These are phyloP conservation scores for Penicillium psychrofluorescens DNA, from an alignment of 495 filamentous ascomycete species.

Conservation along the genomic window DNA sequence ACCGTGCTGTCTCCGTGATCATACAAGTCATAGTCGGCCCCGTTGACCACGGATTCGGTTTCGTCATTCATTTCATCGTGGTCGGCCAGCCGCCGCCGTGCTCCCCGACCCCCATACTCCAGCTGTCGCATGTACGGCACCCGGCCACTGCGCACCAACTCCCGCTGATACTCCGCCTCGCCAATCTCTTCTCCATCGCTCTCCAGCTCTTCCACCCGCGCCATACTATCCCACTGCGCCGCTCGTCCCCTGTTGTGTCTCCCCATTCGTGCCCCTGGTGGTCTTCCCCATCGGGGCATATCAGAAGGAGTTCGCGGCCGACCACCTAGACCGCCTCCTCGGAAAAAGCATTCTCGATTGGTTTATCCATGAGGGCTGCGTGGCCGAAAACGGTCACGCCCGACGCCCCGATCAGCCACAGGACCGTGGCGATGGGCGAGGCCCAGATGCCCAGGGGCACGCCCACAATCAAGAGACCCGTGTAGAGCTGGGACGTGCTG, in stretches of 20 bases:
- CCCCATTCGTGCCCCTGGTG: conserved; percentile 73
- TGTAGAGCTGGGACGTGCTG: conserved; percentile 94
- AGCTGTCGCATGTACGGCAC: conserved; percentile 17
- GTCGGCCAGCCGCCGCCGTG: conserved; percentile 36
- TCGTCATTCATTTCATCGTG: conserved; percentile 42
- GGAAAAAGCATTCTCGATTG: conserved; percentile 99
- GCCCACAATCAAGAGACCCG: conserved; percentile 68
- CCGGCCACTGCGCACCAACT: conserved; percentile 31
- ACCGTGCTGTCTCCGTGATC: conserved; percentile 44
- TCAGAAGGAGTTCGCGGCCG: conserved; percentile 97
- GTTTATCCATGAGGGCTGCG: conserved; percentile 94
- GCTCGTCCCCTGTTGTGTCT: conserved; percentile 50
- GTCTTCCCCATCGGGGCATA: conserved; percentile 97
- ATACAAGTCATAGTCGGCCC: conserved; percentile 48
- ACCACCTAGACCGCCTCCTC: conserved; percentile 99
- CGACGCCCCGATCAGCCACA: conserved; percentile 93
- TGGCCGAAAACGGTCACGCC: conserved; percentile 91
- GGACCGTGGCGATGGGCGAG: conserved; percentile 68
- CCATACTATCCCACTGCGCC: conserved; percentile 43
- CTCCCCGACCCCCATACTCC: conserved; percentile 24
- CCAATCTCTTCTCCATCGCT: conserved; percentile 51
- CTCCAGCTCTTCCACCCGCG: conserved; percentile 63
- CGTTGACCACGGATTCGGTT: conserved; percentile 38
- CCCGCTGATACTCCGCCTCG: conserved; percentile 43
- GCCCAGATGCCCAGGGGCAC: conserved; percentile 79